Percentiles rank a stretch among this genome's conserved stretches.
phyloP scores from a whole-genome alignment of 176 grass and related monocot genomes.

The Typha latifolia region DNA sequence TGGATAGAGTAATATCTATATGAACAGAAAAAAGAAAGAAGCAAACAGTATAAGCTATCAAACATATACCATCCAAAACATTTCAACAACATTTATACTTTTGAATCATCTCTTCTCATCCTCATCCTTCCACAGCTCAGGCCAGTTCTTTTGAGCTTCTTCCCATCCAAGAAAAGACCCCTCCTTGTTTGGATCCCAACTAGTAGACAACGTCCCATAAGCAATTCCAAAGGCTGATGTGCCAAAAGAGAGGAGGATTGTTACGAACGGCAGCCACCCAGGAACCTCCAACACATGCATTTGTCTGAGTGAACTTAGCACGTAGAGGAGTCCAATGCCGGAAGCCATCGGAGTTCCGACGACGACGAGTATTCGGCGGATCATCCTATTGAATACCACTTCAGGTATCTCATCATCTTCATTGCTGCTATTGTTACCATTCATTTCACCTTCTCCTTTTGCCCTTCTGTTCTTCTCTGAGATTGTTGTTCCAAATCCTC shows the following conservation, averaged over 20 bases:
- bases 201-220: constrained; percentile 70
- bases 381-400: constrained; percentile 63
- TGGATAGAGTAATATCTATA: no score
- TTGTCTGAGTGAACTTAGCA: constrained; percentile 36
- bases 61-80: background rate
- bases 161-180: constrained; percentile 76
- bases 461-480: background rate
- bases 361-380: constrained; percentile 45
- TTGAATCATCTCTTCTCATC: constrained; percentile 19
- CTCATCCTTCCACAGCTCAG: constrained; percentile 76
- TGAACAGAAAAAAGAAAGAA: no score
- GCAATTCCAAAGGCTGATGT: constrained; percentile 75
- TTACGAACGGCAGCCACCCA: constrained; percentile 50
- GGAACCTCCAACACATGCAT: constrained; percentile 20
- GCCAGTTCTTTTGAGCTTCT: constrained; percentile 59
- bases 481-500: background rate
- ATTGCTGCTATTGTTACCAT: background rate
- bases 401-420: constrained; percentile 61
- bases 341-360: constrained; percentile 63
- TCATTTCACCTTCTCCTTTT: background rate
- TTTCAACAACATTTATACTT: background rate
- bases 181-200: constrained; percentile 68
- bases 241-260: constrained; percentile 62
- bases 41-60: background rate
- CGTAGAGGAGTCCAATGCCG: constrained; percentile 41